Percentiles rank a stretch among this genome's conserved stretches.
Evolutionary conservation across 164 flowering plant genomes (phyloP).

Genomic region (Echeveria elegans): DNA sequence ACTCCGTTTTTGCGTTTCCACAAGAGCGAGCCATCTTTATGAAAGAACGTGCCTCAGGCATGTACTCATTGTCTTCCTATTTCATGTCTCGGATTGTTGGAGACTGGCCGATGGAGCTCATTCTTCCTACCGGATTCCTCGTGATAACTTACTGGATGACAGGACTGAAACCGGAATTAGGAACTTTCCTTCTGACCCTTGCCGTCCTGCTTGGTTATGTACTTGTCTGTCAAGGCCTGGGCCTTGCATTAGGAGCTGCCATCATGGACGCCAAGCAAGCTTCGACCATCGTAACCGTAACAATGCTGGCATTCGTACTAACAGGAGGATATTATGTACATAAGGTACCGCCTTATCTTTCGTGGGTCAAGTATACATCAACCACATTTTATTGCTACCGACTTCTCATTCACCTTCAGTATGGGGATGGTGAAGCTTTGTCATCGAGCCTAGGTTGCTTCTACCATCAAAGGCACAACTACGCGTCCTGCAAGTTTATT

Average conservation of each 20-base stretch:
- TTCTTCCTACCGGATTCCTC: constrained; percentile 64
- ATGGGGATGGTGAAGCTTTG: constrained; percentile 5
- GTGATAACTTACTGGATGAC: constrained; percentile 77
- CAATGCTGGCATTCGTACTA: constrained; percentile 68
- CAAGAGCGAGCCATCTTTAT: constrained; percentile 65
- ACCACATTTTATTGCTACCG: constrained; percentile 3
- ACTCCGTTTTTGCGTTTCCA: constrained; percentile 81
- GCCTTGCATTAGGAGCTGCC: constrained; percentile 78
- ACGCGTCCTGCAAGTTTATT: not conserved
- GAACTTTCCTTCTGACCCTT: constrained; percentile 47
- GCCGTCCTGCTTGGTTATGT: constrained; percentile 60
- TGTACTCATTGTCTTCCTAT: constrained; percentile 90
- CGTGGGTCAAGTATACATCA: constrained; percentile 48
- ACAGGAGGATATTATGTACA: constrained; percentile 85
- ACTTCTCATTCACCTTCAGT: constrained; percentile 6
- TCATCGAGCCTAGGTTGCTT: constrained; percentile 2
- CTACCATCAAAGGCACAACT: not conserved
- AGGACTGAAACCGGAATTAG: constrained; percentile 57
- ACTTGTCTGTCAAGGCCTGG: constrained; percentile 78
- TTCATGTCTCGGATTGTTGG: constrained; percentile 64
- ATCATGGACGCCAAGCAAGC: constrained; percentile 79
- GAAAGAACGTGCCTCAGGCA: constrained; percentile 70
- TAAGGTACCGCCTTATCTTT: constrained; percentile 58
- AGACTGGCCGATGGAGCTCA: constrained; percentile 83
- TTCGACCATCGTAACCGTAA: constrained; percentile 66